Evolutionary conservation across 306 rosid species (phyloP).

Genomic region (Mimosa bimucronata): DNA sequence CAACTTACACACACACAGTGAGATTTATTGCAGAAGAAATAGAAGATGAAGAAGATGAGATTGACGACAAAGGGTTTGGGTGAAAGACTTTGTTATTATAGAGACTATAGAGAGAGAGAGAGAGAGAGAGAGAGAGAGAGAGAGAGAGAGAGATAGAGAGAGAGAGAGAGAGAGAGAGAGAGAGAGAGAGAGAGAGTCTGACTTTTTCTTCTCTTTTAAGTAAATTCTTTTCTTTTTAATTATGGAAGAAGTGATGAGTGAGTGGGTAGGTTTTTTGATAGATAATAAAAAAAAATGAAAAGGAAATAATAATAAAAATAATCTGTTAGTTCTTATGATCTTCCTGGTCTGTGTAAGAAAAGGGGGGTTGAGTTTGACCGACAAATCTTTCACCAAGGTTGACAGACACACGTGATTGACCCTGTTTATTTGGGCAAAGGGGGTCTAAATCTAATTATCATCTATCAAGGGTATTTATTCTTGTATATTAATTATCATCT

Average conservation of each 20-base stretch:
- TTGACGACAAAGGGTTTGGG: constrained; percentile 40
- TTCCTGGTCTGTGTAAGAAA: constrained; percentile 25
- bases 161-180: too few relatives aligned
- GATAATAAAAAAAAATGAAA: background rate
- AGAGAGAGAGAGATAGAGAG: too few relatives aligned
- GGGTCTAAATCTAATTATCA: background rate
- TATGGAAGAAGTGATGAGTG: background rate
- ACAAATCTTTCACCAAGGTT: constrained; percentile 56
- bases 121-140: too few relatives aligned
- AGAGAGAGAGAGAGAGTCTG: constrained; percentile 4
- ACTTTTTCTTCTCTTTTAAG: background rate
- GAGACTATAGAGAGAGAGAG: background rate
- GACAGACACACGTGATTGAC: constrained; percentile 69
- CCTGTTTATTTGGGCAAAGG: constrained; percentile 38
- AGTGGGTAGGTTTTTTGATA: background rate
- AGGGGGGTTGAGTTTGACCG: constrained; percentile 72
- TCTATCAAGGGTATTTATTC: background rate
- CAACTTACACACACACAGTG: background rate
- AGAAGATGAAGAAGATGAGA: constrained; percentile 22
- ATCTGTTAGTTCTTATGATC: too few relatives aligned
- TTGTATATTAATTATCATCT: background rate
- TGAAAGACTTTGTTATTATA: constrained; percentile 52
- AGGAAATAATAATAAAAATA: constrained; percentile 7
- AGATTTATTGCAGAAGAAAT: constrained; percentile 7
- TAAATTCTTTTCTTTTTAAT: constrained; percentile 11